These are phyloP conservation scores for Aechmea fasciata DNA, from an alignment of 176 grass and related monocot genomes.

Conservation along the genomic window DNA sequence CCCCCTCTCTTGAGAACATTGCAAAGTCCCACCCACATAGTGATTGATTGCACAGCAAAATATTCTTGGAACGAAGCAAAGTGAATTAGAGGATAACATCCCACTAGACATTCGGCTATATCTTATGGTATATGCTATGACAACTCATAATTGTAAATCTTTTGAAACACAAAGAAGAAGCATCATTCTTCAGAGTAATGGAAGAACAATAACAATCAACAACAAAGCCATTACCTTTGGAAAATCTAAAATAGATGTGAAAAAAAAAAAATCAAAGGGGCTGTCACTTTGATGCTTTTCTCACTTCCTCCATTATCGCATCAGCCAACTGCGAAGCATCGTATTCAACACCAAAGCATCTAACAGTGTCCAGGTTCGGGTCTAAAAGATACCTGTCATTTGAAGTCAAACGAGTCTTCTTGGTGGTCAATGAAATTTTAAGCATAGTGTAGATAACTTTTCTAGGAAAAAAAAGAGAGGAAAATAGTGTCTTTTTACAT, in stretches of 20 bases:
- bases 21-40: too few species aligned
- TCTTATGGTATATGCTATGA: background rate
- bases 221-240: background rate
- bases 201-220: background rate
- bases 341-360: constrained; percentile 79
- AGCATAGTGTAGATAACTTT: background rate
- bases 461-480: background rate
- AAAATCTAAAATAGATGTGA: background rate
- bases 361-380: constrained; percentile 75
- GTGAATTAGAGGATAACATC: too few species aligned
- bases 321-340: constrained; percentile 61
- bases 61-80: too few species aligned
- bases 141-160: background rate
- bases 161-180: constrained; percentile 3
- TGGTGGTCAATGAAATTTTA: constrained; percentile 4
- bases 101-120: too few species aligned
- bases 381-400: constrained; percentile 79
- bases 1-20: too few species aligned
- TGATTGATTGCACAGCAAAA: too few species aligned
- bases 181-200: background rate
- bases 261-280: background rate
- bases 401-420: constrained; percentile 18
- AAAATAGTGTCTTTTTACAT: constrained; percentile 35
- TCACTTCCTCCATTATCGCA: constrained; percentile 51
- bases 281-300: constrained; percentile 39